Base-by-base conservation (phyloP, 495 filamentous ascomycete species). In the Aspergillus indologenus region DNA sequence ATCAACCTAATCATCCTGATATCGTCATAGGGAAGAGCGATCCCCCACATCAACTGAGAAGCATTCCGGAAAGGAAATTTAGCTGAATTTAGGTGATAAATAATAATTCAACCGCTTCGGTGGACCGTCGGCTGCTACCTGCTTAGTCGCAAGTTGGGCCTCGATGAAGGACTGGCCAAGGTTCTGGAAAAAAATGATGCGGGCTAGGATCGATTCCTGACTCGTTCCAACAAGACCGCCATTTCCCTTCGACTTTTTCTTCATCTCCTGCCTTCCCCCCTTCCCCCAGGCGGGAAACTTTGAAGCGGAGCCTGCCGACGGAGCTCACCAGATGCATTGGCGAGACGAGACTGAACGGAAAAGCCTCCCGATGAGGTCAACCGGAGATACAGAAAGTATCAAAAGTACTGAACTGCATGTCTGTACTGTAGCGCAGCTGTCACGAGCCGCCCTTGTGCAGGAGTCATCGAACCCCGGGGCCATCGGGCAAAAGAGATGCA, bases 11-110 rank as follows among this genome's bases (percentile, higher is more conserved):
- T 40, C 34, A 24, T 29, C 48, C 23, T n/a, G 18, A 51, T 31
- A 31, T 51, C 48, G 48, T 51, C 48, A 51, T 51, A 51, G 48
- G 48, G 48, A 40, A 40, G 6, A 29, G 23, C 48, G 48, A 51
- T 51, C 48, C 48, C 48, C 48, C 48, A 51, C 48, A 51, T 23
- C 11, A 18, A 29, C 23, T 14, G 34, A 40, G 12, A 40, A 40
- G 12, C n/a, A n/a, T n/a, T n/a, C n/a, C n/a, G n/a, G n/a, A n/a
- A n/a, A n/a, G n/a, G n/a, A n/a, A n/a, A n/a, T n/a, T n/a, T n/a
- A n/a, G 34, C 4, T 29, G 9, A 29, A 3, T 9, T 29, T 29
- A 3, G 9, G 3, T 4, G 26, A 9, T 29, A 40, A 40, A 40
- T 2, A 40, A 40, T 40, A 40, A 11, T 9, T 11, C 15, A 31